Conservation (phyloP, 768 basidiomycete species). For the Russula dissimulans region DNA sequence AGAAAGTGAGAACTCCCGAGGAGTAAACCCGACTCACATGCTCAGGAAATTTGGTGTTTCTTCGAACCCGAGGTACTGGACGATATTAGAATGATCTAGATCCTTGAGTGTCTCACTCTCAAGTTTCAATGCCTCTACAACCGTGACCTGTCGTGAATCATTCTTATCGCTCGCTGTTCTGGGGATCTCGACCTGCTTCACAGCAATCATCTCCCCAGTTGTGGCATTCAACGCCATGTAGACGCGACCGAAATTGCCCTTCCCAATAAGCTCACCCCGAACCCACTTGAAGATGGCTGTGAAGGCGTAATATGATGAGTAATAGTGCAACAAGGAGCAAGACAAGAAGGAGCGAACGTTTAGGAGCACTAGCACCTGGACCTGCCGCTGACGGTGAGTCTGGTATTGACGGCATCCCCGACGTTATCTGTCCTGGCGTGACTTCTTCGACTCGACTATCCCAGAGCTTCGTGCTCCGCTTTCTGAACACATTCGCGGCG, state of each 20-base stretch:
- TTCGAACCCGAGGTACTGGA: constrained; percentile 93
- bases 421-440: constrained; percentile 59
- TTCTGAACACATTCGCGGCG: constrained; percentile 47
- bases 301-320: constrained; percentile 3
- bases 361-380: constrained; percentile 32
- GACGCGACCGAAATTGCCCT: constrained; percentile 93
- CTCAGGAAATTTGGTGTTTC: constrained; percentile 81
- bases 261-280: constrained; percentile 93
- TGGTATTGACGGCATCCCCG: constrained; percentile 35
- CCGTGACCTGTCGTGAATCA: constrained; percentile 72
- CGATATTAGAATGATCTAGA: constrained; percentile 93
- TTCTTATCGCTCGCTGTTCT: constrained; percentile 85
- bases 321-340: background rate
- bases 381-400: constrained; percentile 49
- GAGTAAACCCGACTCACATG: constrained; percentile 53
- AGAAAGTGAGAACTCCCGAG: background rate
- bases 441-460: constrained; percentile 91
- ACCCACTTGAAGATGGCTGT: constrained; percentile 96
- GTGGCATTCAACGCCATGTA: constrained; percentile 94
- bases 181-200: constrained; percentile 97
- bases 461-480: constrained; percentile 93
- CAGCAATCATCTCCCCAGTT: constrained; percentile 97
- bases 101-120: constrained; percentile 97
- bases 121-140: constrained; percentile 86
- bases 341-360: constrained; percentile 41